Evolutionary conservation across 2,329 filamentous ascomycete species (phyloP), one percentile per base, ranked within the genome.

Genomic region (Paraphoma chrysanthemicola): DNA sequence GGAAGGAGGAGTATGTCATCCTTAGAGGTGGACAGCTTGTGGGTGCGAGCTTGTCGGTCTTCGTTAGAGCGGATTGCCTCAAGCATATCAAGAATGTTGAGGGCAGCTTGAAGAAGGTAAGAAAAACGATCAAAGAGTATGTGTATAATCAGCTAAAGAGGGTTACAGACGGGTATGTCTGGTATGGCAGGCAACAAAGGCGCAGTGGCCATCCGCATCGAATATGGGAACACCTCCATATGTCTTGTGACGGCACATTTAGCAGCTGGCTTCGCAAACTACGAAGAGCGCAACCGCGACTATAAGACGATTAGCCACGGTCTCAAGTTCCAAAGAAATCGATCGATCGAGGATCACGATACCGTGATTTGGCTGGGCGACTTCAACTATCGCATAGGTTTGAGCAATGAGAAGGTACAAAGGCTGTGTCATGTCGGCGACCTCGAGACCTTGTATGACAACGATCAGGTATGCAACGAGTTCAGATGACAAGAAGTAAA

Each of bases 151-250:
- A 42, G 44, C 61, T 68, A 57, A 71, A 68, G 28, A 62, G 49
- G 23, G 23, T 17, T n/a, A 85, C 84, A 75, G 83, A 90, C 88
- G 1, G 95, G 95, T 4, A 88, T 99, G 83, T 97, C 93, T 23
- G 95, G 95, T 6, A 97, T 99, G 84, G 94, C 93, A 29, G 95
- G 95, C 18, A 99, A 99, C 80, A 99, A 99, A 79, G 95, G 95
- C 16, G 95, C 95, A 0, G 96, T 97, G 48, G 95, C 93, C 2
- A 97, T 99, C 67, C 90, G 95, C 4, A 91, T 99, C 77, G 94
- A 98, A 61, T 97, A 92, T 70, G 93, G 92, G 29, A 96, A 91
- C 71, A 98, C 94, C 2, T 91, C 90, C 2, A 86, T 99, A 29
- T 98, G 95, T 76, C 94, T 99, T 60, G 92, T 99, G 28, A 99